Evolutionary conservation across 106 monocot species (phyloP), one percentile per base, ranked within the genome.

Genomic region (Posidonia australis): DNA sequence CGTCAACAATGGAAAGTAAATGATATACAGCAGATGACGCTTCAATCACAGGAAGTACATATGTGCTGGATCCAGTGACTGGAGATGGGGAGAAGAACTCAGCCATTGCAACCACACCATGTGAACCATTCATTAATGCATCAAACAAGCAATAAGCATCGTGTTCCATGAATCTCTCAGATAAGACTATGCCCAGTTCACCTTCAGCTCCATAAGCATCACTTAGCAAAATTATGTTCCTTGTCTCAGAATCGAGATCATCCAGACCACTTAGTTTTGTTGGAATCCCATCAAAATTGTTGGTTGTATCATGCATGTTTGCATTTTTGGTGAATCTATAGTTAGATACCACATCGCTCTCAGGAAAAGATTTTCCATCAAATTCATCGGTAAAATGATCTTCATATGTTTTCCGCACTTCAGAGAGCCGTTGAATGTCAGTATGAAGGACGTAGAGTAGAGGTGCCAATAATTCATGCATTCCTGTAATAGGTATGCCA

Each of bases 131-230:
- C 94, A 94, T 90, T 29, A 94, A 67, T 44, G 78, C 74, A 51
- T 86, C 84, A 56, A 94, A 94, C 86, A 89, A 81, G 72, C 81
- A 94, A 48, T 90, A 94, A 17, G 94, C 86, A 65, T 94, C 94
- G 61, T 94, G 94, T 73, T 94, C 94, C 77, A 94, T 76, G 32
- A 94, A 94, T 65, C 81, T 84, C 44, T 94, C 94, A 13, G 94
- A 94, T 45, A 94, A 72, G 44, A 90, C 63, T 62, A 86, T 66
- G 36, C 94, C 94, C 19, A 94, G 66, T 64, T 94, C 94, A 9
- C 94, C 94, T 66, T 94, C 89, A 25, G 90, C 84, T 48, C 94
- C 94, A 78, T 94, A 94, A 14, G 86, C 72, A 80, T 94, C 94
- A 64, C 76, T 86, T 44, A 90, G 26, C 52, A 90, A 76, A 64